These are phyloP conservation scores for Saposhnikovia divaricata DNA, from an alignment of 129 eudicot species.

Conservation along the genomic window DNA sequence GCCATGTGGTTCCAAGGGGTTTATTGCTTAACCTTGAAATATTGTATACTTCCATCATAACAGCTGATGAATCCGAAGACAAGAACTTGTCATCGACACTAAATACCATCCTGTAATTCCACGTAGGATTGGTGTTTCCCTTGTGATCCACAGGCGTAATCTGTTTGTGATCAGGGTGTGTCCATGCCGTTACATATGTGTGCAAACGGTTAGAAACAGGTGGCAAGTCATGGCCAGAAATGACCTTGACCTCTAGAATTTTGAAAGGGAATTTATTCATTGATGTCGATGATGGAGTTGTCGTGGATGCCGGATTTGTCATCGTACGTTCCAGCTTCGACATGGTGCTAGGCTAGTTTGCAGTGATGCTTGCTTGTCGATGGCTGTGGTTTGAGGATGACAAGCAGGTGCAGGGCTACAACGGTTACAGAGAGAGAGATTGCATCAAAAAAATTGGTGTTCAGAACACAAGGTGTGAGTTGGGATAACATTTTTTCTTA, in stretches of 20 bases:
- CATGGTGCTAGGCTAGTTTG: background rate
- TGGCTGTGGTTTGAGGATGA: background rate
- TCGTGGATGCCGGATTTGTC: background rate
- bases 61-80: slow-evolving; percentile 13
- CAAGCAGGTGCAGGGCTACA: background rate
- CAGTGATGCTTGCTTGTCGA: background rate
- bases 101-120: slow-evolving; percentile 41
- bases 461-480: background rate
- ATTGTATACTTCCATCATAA: slow-evolving; percentile 38
- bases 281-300: background rate
- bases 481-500: background rate
- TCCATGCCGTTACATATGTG: slow-evolving; percentile 44
- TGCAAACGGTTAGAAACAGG: slow-evolving; percentile 37
- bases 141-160: slow-evolving; percentile 35
- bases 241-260: slow-evolving; percentile 31
- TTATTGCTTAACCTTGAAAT: slow-evolving; percentile 39
- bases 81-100: slow-evolving; percentile 24
- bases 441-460: background rate
- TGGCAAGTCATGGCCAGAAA: slow-evolving; percentile 48
- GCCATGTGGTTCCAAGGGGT: slow-evolving; percentile 33
- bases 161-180: slow-evolving; percentile 32
- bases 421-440: background rate
- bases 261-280: slow-evolving; percentile 1
- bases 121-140: slow-evolving; percentile 46
- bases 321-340: background rate